Evolutionary conservation across 164 flowering plant species (phyloP).

Genomic region (Hamamelis virginiana): DNA sequence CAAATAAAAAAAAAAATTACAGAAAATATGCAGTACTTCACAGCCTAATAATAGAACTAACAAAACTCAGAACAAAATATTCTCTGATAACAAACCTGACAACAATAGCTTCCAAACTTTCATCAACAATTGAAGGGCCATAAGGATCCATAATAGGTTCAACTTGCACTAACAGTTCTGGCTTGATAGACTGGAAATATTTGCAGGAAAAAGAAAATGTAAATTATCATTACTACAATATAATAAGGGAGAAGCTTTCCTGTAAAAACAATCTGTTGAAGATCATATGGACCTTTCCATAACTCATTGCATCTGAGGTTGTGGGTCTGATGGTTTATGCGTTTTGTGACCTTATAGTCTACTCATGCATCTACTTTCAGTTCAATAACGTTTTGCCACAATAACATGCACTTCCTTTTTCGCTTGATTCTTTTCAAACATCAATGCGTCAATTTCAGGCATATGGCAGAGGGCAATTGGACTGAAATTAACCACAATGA

Average conservation of each 20-base stretch:
- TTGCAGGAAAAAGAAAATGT: not conserved
- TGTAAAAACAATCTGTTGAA: not conserved
- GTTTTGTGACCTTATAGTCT: not conserved
- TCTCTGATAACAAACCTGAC: slow-evolving; percentile 61
- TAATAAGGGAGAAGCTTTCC: not conserved
- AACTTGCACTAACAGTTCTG: slow-evolving; percentile 64
- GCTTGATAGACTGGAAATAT: slow-evolving; percentile 65
- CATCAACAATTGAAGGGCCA: slow-evolving; percentile 93
- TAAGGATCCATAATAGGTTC: slow-evolving; percentile 92
- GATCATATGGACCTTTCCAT: not conserved
- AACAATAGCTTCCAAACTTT: slow-evolving; percentile 84
- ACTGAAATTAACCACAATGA: not conserved
- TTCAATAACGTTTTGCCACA: not conserved
- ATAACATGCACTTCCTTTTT: not conserved
- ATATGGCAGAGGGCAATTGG: not conserved
- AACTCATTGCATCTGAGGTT: not conserved
- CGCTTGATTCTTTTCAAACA: not conserved
- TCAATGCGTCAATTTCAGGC: not conserved
- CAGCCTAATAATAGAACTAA: not conserved
- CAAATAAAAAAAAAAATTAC: not conserved
- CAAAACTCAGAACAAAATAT: not conserved
- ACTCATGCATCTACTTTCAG: not conserved
- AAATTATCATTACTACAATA: not conserved
- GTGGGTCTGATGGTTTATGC: not conserved
- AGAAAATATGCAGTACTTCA: not conserved